Base-by-base conservation (phyloP, 2,329 filamentous ascomycete genomes). In the Fusarium nygamai region DNA sequence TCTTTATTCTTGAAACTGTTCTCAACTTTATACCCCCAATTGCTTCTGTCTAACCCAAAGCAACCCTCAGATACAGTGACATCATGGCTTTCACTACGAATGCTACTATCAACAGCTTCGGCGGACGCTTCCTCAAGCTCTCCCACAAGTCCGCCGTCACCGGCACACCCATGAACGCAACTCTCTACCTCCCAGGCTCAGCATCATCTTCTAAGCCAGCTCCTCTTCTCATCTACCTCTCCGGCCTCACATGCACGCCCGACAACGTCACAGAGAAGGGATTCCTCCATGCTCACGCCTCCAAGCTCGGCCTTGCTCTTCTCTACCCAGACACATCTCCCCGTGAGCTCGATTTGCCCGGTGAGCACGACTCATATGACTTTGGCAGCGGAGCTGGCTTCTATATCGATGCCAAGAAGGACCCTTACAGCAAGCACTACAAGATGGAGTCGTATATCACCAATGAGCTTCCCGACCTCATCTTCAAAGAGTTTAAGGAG, bases 301-400 rank as follows among this genome's bases (percentile, higher is more conserved):
- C 92, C 65, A 87, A 92, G 78, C 92, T 92, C 81, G 94, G 94
- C 79, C 93, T 99, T 82, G 96, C 96, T n/a, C 86, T 99, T 65
- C 89, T 98, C 61, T 98, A 95, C 85, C 96, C 96, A 3, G 96
- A 99, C 86, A 99, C 96, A 29, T 97, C 93, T 65, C 96, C 96
- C 65, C 91, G 96, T 64, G 96, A 96, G 4, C 88, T 96, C 54
- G 86, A 91, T 77, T 92, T 97, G 70, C 86, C 92, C 38, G 95
- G 94, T 79, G 95, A 98, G 86, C 91, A 97, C 79, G 96, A 97
- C 74, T 83, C 88, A 56, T 99, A 92, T 83, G 96, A 99, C 84
- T 98, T 99, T 81, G 96, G 96, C 78, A 91, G 90, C 72, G 96
- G 93, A 10, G 96, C 96, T 2, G 94, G 94, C 62, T 99, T 99